Base-by-base conservation (phyloP, 2,329 filamentous ascomycete genomes). In the Penicillium crustosum region DNA sequence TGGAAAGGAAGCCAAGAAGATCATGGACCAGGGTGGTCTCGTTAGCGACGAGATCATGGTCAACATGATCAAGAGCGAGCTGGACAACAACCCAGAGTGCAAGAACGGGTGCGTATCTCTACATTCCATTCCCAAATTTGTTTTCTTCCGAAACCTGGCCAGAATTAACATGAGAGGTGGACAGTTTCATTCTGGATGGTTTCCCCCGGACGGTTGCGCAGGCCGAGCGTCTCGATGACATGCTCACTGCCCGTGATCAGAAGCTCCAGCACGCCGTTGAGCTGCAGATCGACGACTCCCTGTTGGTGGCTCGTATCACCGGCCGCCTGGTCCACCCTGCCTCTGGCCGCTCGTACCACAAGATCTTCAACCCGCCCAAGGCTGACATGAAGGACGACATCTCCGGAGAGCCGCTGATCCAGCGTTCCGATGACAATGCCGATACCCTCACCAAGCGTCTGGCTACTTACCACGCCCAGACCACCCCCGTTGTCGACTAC, bases 21-120 rank as follows among this genome's bases (percentile, higher is more conserved):
- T 99, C 78, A 99, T 99, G 94, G 94, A 99, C 75, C 89, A 93
- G 76, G 94, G 94, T 70, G 93, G 93, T 68, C 87, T 99, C 59
- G 94, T 99, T 76, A 96, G 92, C 78, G 94, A 99, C 78, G 93
- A 97, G 75, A 99, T 99, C 75, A 93, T 99, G 86, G 90, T 99
- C 78, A 92, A 93, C 79, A 99, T 99, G 94, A 99, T 99, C 83
- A 93, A 94, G 86, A 90, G 89, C 76, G 93, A 99, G 84, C 85
- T 99, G 51, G 90, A 95, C 72, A 89, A 84, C 80, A 99, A 99
- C 83, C 80, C 85, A 72, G 93, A 99, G 81, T 99, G 94, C 86
- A 90, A 90, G 82, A 93, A 93, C 79, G 94, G 94, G 93, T 97
- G 83, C 68, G 85, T 65, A 53, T 35, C 53, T 54, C 38, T 63